phyloP scores from a whole-genome alignment of 306 rosid genomes.

The Trifolium repens region DNA sequence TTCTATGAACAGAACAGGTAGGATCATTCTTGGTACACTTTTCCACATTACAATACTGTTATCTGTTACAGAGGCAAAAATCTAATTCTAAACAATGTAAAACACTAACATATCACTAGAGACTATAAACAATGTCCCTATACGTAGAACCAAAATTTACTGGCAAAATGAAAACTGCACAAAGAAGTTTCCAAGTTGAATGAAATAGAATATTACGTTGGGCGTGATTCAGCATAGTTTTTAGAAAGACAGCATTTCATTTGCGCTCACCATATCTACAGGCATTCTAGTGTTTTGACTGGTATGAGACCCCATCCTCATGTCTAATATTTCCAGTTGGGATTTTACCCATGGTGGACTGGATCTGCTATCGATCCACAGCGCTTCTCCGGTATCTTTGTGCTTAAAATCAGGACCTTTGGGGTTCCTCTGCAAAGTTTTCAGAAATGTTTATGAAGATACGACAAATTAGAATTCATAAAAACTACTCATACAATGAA shows the following conservation, averaged over 20 bases:
- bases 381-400: slow-evolving; percentile 93
- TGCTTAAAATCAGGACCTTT: slow-evolving; percentile 89
- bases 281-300: slow-evolving; percentile 55
- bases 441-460: slow-evolving; percentile 14
- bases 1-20: neutral
- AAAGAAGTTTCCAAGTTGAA: slow-evolving; percentile 29
- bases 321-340: slow-evolving; percentile 77
- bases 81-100: slow-evolving; percentile 3
- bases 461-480: slow-evolving; percentile 17
- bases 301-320: slow-evolving; percentile 59
- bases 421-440: slow-evolving; percentile 77
- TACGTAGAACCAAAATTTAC: slow-evolving; percentile 7
- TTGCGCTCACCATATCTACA: slow-evolving; percentile 48
- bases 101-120: neutral
- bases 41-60: neutral
- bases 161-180: slow-evolving; percentile 41
- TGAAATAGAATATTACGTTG: slow-evolving; percentile 6
- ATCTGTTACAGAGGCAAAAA: slow-evolving; percentile 17
- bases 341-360: slow-evolving; percentile 91
- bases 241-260: slow-evolving; percentile 57
- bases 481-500: neutral
- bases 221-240: slow-evolving; percentile 19
- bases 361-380: slow-evolving; percentile 82
- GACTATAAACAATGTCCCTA: slow-evolving; percentile 14
- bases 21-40: slow-evolving; percentile 14